These are phyloP conservation scores for Petrea volubilis DNA, from an alignment of 257 asterid genomes.

Conservation along the genomic window DNA sequence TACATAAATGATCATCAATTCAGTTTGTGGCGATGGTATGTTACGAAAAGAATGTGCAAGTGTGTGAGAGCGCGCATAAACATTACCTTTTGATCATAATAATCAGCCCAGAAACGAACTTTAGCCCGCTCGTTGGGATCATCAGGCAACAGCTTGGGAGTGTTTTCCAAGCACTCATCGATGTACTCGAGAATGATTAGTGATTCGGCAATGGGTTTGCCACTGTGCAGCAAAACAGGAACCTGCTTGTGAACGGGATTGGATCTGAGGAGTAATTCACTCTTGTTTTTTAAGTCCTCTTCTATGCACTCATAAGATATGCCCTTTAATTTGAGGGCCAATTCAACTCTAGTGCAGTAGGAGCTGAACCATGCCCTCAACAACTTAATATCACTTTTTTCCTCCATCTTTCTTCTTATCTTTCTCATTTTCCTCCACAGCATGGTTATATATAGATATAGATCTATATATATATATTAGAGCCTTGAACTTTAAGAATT, in stretches of 20 bases:
- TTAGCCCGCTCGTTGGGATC: slow-evolving; percentile 20
- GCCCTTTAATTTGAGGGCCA: slow-evolving; percentile 27
- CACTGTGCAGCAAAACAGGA: slow-evolving; percentile 26
- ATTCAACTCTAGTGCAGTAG: slow-evolving; percentile 17
- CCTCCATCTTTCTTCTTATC: not conserved
- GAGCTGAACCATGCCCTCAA: slow-evolving; percentile 19
- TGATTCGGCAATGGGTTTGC: slow-evolving; percentile 9
- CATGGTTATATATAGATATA: not conserved
- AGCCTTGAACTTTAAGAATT: not conserved
- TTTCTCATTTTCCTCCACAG: not conserved
- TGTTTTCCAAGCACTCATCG: slow-evolving; percentile 9
- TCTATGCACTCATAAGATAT: slow-evolving; percentile 8
- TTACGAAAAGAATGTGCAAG: not conserved
- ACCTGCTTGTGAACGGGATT: slow-evolving; percentile 20
- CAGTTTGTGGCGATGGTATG: too few species aligned
- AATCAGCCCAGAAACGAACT: slow-evolving; percentile 23
- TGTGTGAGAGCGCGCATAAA: too few species aligned
- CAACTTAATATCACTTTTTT: not conserved
- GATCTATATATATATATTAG: not conserved
- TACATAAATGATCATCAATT: not conserved
- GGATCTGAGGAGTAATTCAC: not conserved
- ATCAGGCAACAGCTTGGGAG: slow-evolving; percentile 17
- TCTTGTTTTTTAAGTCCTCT: slow-evolving; percentile 20
- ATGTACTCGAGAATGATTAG: slow-evolving; percentile 24
- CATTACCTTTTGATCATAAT: not conserved